A percentile compares a stretch with the other conserved stretches of the same genome.
These are phyloP conservation scores for Tripidium arundinaceum DNA, from an alignment of 202 grass and related monocot species.

Conservation along the genomic window DNA sequence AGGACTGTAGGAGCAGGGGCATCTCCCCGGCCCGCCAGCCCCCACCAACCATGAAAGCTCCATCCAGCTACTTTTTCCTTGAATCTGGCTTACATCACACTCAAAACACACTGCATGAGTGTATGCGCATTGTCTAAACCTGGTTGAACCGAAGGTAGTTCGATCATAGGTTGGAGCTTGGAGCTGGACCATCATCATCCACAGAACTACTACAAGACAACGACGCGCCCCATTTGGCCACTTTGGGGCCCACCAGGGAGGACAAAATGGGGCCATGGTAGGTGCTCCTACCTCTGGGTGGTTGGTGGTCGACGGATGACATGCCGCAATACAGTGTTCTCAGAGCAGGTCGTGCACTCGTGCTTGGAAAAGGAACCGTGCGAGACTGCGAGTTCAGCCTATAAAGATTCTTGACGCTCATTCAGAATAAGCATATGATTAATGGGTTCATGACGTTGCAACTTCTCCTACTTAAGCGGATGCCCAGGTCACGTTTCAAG, in stretches of 20 bases:
- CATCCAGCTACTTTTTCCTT: conserved; percentile 33
- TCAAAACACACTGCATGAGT: conserved; percentile 20
- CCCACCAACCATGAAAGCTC: conserved; percentile 57
- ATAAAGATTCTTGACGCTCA: neutral
- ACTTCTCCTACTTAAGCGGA: too few species aligned
- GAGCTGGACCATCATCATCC: neutral
- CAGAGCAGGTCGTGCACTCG: neutral
- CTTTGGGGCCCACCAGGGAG: conserved; percentile 18
- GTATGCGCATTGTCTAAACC: neutral
- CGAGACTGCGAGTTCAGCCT: neutral
- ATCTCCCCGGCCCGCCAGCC: too few species aligned
- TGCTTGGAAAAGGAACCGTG: neutral
- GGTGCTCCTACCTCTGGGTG: conserved; percentile 56
- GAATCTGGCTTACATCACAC: conserved; percentile 50
- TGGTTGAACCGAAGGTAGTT: too few species aligned
- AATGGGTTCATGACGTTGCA: neutral
- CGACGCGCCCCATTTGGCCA: neutral
- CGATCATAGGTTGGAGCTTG: neutral
- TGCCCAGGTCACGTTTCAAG: neutral
- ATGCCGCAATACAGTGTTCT: neutral
- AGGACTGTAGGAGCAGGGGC: neutral
- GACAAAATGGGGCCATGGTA: conserved; percentile 24
- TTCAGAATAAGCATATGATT: neutral
- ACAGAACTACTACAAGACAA: too few species aligned
- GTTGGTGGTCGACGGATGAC: conserved; percentile 36